Base-by-base conservation (phyloP, 805 yeast genomes). In the Ascoidea rubescens region DNA sequence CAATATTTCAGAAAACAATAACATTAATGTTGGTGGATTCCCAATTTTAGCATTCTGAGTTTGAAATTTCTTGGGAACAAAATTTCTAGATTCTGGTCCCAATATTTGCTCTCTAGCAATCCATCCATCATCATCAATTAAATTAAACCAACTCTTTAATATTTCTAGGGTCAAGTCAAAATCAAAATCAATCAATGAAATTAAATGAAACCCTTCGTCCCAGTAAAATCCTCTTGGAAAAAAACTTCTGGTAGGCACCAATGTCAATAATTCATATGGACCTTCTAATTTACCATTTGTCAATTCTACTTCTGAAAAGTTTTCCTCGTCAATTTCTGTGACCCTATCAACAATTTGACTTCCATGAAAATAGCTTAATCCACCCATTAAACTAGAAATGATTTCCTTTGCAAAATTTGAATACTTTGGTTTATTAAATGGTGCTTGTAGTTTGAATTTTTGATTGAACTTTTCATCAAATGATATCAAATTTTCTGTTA, bases 211-310 rank as follows among this genome's bases (percentile, higher is more conserved):
- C 0, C 99, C 99, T 67, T 93, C 99, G 67, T 93, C 99, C 99
- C 99, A 93, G 62, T 87, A 88, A 62, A 93, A 93, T 0, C 99
- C 99, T 56, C 99, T 75, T 4, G 99, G 98, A 67, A 93, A 93
- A 62, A 87, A 87, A 0, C 96, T 87, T 51, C 99, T 74, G 49
- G 96, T 87, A 2, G 99, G 99, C 42, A 88, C 93, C 28, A 88
- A 73, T 0, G 93, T 77, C 60, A 89, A 87, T 49, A 93, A 67
- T 57, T 82, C 87, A 55, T 70, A 67, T 1, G 96, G 96, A 0
- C 90, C 93, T 60, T 87, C 96, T 12, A 71, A 66, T n/a, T 62
- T 54, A 0, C 90, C 88, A 45, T 62, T 55, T 53, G 70, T 59
- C 51, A 80, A 67, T 47, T 69, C 70, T 44, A 74, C 68, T 14